phyloP scores from a whole-genome alignment of 169 alveolate species.

The Cryptosporidium ubiquitum region DNA sequence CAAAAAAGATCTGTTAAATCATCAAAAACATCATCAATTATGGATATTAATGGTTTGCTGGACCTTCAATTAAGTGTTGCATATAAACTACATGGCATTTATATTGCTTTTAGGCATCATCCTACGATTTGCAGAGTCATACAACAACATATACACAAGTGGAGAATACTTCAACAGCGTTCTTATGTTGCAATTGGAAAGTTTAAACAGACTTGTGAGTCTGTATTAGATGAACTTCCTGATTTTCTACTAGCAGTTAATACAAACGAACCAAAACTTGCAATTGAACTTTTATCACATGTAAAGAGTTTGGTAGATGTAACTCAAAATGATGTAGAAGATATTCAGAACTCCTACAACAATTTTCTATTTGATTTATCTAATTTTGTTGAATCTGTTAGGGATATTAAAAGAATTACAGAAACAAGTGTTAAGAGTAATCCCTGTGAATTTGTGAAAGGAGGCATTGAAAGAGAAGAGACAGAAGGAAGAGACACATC shows the following conservation, averaged over 20 bases:
- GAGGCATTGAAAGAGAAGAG: not conserved
- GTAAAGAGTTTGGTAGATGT: constrained; percentile 33
- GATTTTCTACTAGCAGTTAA: constrained; percentile 68
- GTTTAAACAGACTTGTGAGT: constrained; percentile 70
- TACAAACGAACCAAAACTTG: constrained; percentile 68
- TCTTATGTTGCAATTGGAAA: constrained; percentile 63
- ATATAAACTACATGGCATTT: constrained; percentile 53
- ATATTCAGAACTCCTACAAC: constrained; percentile 54
- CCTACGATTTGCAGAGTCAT: constrained; percentile 56
- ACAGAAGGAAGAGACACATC: not conserved
- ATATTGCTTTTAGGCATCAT: constrained; percentile 72
- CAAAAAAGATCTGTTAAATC: not conserved
- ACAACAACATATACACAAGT: constrained; percentile 55
- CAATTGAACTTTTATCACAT: constrained; percentile 58
- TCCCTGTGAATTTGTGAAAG: not conserved
- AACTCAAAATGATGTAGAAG: constrained; percentile 59
- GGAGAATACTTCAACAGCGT: constrained; percentile 65
- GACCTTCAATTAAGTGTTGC: constrained; percentile 70
- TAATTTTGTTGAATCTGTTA: constrained; percentile 51
- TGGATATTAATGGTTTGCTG: constrained; percentile 45
- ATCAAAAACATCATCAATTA: constrained; percentile 39
- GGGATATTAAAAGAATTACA: constrained; percentile 60
- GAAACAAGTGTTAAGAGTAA: not conserved
- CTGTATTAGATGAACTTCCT: constrained; percentile 72
- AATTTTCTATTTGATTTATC: constrained; percentile 55